Evolutionary conservation across 352 stramenopile species (phyloP), one percentile per base, ranked within the genome.

Genomic region (Pythium brachiatum): DNA sequence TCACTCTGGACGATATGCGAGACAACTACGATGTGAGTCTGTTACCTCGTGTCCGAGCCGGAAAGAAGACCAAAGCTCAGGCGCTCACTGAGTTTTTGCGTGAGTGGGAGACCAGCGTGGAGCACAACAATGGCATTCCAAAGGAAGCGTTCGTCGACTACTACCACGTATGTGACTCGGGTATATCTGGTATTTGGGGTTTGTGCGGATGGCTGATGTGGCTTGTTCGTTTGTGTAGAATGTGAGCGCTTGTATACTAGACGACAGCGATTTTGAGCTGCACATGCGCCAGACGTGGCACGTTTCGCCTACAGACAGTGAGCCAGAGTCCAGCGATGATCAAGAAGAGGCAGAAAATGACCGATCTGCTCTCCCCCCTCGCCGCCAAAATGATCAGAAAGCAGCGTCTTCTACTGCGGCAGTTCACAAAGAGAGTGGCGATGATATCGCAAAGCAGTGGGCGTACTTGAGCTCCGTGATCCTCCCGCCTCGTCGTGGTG

Each of bases 201-300:
- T n/a, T n/a, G n/a, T n/a, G n/a, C n/a, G n/a, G n/a, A n/a, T 38
- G 18, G 53, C n/a, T 67, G 7, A 60, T 55, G 23, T 7, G 1
- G 57, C 57, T 27, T 29, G n/a, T 60, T 58, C n/a, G 15, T 7
- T 44, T 36, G 25, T 41, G 26, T 55, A 89, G 68, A 95, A 96
- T 68, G 61, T 97, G 4, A 92, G 86, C 44, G 86, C 85, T 3
- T 88, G 75, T 31, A 86, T 97, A 9, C 23, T 62, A 15, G 72
- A 79, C 15, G 89, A 96, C 63, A 69, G 78, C 29, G 91, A 96
- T 59, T 97, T 96, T 73, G 82, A 95, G 39, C 66, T 90, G 38
- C 80, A 96, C 50, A 94, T 97, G 64, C 62, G 77, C 1, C 85
- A 88, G 57, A 64, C 79, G 6, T 92, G 82, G 82, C 75, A 81